These are phyloP conservation scores for Viola pubescens DNA, from an alignment of 441 rosid genomes.

Conservation along the genomic window DNA sequence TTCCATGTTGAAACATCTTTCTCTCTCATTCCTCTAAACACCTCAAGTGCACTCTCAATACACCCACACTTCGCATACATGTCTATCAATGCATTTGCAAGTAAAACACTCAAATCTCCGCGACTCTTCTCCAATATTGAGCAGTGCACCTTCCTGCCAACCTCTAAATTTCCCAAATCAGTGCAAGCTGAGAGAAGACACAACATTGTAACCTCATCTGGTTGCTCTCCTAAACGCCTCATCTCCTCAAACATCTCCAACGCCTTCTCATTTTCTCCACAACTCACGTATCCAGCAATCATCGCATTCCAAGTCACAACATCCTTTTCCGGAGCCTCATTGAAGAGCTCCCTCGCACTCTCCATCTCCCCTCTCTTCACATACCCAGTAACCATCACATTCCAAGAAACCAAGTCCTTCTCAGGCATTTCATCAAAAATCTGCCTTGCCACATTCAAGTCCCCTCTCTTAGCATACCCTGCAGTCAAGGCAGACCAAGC, in stretches of 20 bases:
- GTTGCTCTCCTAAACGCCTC: conserved; percentile 43
- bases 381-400: conserved; percentile 63
- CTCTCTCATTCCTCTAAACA: conserved; percentile 42
- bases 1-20: conserved; percentile 69
- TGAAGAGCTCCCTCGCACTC: conserved; percentile 48
- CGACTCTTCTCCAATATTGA: conserved; percentile 30
- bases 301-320: conserved; percentile 72
- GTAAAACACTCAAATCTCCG: conserved; percentile 37
- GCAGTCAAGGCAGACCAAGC: conserved; percentile 81
- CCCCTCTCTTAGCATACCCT: conserved; percentile 66
- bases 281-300: conserved; percentile 58
- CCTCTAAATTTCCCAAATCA: conserved; percentile 43
- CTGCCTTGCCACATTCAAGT: conserved; percentile 36
- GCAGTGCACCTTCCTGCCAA: conserved; percentile 49
- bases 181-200: conserved; percentile 63
- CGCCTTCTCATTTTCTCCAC: conserved; percentile 38
- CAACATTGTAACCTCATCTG: conserved; percentile 71
- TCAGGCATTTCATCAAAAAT: conserved; percentile 50
- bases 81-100: conserved; percentile 61
- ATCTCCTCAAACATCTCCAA: conserved; percentile 49
- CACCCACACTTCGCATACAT: conserved; percentile 84
- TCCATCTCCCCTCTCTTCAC: conserved; percentile 53
- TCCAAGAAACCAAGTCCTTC: conserved; percentile 72
- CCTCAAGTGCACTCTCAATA: conserved; percentile 47
- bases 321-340: conserved; percentile 50